Base-by-base conservation (phyloP, 228 moss, liverwort and hornwort genomes). In the Sphagnum fallax region DNA sequence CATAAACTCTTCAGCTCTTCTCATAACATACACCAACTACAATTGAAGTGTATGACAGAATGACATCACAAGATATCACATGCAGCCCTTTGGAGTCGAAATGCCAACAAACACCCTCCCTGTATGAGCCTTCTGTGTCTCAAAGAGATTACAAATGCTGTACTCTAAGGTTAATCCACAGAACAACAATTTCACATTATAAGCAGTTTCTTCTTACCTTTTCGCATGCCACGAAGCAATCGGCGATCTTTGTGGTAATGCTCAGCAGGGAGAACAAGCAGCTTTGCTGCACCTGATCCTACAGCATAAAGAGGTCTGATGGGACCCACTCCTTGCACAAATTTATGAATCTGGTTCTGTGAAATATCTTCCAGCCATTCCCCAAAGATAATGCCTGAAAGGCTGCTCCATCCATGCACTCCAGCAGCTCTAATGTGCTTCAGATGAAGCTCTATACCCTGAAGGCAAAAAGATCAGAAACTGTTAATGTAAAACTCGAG, bases 291-390 rank as follows among this genome's bases (percentile, higher is more conserved):
- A 16, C 93, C 93, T 65, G 97, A 88, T 53, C 97, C 93, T 61
- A 93, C 84, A 55, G 93, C 91, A 90, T 88, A 91, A 5, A 98
- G 76, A 10, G 97, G 97, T 60, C 97, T 91, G 60, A 98, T 89
- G 6, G 97, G 97, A 52, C 91, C 90, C 50, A 91, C 91, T 53
- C 93, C 97, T 81, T 83, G 88, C 51, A 98, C 91, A 76, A 98
- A 85, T 73, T 98, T 90, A 81, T 86, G 93, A 49, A 97, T 83
- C 84, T 98, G 97, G 53, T 93, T 98, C 68, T 93, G 91, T 2
- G 93, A 85, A 32, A 98, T 93, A 48, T 98, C 97, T 85, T 93
- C 91, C 18, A 98, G 73, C 97, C 97, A 98, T 82, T 93, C 91
- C 8, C 87, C 82, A n/a, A 93, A 76, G 8, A 98, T 80, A 59